Percentiles rank a stretch among this genome's conserved stretches.
These are phyloP conservation scores for Triadica sebifera DNA, from an alignment of 345 rosid genomes.

Conservation along the genomic window DNA sequence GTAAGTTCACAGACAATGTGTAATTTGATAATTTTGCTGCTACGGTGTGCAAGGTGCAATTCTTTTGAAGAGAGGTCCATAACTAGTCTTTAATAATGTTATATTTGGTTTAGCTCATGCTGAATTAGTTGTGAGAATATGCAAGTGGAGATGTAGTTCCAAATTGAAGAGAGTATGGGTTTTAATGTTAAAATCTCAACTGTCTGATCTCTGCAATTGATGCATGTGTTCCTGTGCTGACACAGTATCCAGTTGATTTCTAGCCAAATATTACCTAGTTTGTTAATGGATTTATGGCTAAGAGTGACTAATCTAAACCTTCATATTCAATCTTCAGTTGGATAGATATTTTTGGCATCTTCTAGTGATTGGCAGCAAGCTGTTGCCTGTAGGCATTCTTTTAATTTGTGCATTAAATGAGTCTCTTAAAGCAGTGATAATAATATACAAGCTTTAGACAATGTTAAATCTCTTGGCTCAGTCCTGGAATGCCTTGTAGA, in stretches of 20 bases:
- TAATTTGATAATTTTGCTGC: constrained; percentile 4
- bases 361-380: background rate
- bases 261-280: background rate
- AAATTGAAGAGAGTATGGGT: background rate
- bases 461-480: no score
- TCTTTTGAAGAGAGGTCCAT: background rate
- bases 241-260: background rate
- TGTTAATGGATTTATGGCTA: background rate
- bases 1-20: constrained; percentile 41
- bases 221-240: background rate
- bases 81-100: background rate
- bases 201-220: background rate
- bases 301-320: background rate
- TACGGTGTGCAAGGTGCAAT: background rate
- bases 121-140: background rate
- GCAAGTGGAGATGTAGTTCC: background rate
- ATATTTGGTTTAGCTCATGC: no score
- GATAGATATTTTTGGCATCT: background rate
- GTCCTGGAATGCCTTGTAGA: no score
- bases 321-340: background rate
- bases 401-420: background rate
- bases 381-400: background rate
- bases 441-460: no score
- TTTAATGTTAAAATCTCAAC: background rate
- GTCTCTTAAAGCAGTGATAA: no score